Conservation (phyloP, 371 early-diverging fungal species). For the Capillidium rhysosporum region DNA sequence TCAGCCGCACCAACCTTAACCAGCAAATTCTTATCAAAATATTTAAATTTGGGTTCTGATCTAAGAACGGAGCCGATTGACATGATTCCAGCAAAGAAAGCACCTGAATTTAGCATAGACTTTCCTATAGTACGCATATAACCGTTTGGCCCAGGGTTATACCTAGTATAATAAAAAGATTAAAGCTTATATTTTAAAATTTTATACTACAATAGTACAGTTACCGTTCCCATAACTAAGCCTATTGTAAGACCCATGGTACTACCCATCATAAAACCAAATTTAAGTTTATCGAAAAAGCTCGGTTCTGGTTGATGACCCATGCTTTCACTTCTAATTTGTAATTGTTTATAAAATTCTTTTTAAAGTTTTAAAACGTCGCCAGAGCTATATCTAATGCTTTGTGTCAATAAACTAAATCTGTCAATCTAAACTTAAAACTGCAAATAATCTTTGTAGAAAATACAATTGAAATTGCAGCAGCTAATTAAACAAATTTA, state of each 20-base stretch:
- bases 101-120: background rate
- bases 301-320: conserved; percentile 16
- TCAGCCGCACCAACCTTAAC: no score
- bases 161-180: background rate
- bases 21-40: no score
- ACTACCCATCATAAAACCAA: conserved; percentile 69
- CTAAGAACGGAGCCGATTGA: conserved; percentile 3
- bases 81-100: conserved; percentile 1
- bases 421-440: no score
- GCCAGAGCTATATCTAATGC: no score
- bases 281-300: conserved; percentile 47
- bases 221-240: conserved; percentile 39
- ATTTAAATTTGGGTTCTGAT: background rate
- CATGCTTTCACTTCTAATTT: background rate
- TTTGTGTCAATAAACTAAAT: no score
- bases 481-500: no score
- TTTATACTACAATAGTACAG: background rate
- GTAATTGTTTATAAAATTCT: no score
- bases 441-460: no score
- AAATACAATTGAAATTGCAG: no score
- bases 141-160: conserved; percentile 4
- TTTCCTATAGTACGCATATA: conserved; percentile 2
- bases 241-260: conserved; percentile 69
- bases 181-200: background rate
- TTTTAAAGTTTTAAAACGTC: background rate